These are phyloP conservation scores for Diplodia seriata DNA, from an alignment of 2,329 filamentous ascomycete genomes.

Conservation along the genomic window DNA sequence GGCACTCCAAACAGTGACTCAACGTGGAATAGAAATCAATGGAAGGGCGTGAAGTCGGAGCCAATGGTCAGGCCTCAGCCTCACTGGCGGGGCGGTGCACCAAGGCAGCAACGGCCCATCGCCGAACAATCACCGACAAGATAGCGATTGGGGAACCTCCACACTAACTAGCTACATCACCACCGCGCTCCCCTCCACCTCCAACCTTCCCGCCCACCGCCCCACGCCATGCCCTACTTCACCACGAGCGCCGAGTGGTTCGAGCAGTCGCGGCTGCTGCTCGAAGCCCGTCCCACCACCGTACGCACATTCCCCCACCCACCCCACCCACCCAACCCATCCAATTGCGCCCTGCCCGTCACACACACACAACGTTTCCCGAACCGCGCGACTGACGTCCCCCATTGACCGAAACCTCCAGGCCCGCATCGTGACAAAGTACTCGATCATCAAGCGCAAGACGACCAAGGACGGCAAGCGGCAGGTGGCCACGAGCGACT, in stretches of 20 bases:
- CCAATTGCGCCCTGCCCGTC: constrained; percentile 13
- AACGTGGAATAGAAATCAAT: background rate
- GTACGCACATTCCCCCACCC: constrained; percentile 59
- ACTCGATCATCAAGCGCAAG: constrained; percentile 68
- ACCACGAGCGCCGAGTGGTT: constrained; percentile 89
- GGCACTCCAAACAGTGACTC: background rate
- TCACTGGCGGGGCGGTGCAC: background rate
- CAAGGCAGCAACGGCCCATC: constrained; percentile 19
- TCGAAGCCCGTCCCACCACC: constrained; percentile 83
- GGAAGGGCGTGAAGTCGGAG: constrained; percentile 2
- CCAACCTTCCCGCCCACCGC: constrained; percentile 19
- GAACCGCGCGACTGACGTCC: constrained; percentile 31
- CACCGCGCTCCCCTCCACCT: constrained; percentile 29
- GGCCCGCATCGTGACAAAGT: constrained; percentile 93
- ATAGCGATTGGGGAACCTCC: background rate
- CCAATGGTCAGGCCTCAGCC: background rate
- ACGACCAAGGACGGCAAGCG: constrained; percentile 42
- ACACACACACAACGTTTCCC: background rate
- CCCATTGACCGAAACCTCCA: constrained; percentile 46
- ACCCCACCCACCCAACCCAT: background rate
- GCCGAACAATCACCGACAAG: constrained; percentile 14
- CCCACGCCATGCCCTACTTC: constrained; percentile 74
- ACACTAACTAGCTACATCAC: constrained; percentile 15
- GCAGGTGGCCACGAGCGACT: constrained; percentile 8
- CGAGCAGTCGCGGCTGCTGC: constrained; percentile 80